A percentile compares a stretch with the other conserved stretches of the same genome.
phyloP scores from a whole-genome alignment of 179 eudicot genomes.

The Drosera spatulata region DNA sequence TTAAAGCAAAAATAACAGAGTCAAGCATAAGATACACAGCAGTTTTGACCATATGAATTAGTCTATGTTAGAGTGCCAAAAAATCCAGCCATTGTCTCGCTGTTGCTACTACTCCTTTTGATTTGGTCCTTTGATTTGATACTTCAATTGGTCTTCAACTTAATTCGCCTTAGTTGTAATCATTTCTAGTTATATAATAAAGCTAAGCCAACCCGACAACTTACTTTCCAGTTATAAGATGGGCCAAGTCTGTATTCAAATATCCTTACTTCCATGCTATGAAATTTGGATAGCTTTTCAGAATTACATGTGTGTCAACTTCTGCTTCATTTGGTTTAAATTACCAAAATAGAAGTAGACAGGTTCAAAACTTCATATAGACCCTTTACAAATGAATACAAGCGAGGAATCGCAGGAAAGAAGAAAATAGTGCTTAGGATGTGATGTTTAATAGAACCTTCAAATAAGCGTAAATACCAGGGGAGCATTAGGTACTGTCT shows the following conservation, averaged over 20 bases:
- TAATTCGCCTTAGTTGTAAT: neutral
- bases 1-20: neutral
- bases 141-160: neutral
- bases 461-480: slow-evolving; percentile 39
- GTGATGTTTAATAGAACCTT: slow-evolving; percentile 1
- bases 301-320: too few relatives aligned
- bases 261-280: too few relatives aligned
- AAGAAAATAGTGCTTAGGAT: neutral
- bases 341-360: too few relatives aligned
- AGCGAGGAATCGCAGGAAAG: neutral
- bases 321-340: too few relatives aligned
- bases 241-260: too few relatives aligned
- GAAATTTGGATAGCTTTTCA: too few relatives aligned
- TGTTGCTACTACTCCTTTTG: neutral
- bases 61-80: neutral
- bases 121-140: neutral
- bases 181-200: neutral
- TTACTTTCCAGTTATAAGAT: too few relatives aligned
- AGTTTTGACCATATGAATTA: neutral
- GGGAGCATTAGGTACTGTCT: slow-evolving; percentile 64
- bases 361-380: too few relatives aligned
- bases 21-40: neutral
- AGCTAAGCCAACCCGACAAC: too few relatives aligned
- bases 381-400: too few relatives aligned
- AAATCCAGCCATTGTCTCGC: neutral